Evolutionary conservation across 1,139 yeast species (phyloP), one percentile per base, ranked within the genome.

Genomic region (Zhuliangozyma parablackwelliae): DNA sequence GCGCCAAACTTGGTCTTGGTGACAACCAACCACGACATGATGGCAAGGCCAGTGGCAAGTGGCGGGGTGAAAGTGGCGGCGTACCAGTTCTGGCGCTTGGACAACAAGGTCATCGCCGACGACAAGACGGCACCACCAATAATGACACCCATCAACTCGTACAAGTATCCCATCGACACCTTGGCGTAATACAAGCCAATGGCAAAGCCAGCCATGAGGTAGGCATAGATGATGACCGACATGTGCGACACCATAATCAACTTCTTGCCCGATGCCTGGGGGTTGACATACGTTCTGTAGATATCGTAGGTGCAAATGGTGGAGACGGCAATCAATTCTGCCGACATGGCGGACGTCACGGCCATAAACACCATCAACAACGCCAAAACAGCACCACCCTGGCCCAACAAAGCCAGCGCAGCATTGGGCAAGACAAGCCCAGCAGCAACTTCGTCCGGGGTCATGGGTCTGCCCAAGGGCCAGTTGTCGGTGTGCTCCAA

Each of bases 361-460:
- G 89, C 87, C 88, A 87, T 84, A 61, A 88, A 88, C 10, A 87
- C 76, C 66, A 89, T 65, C 30, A 89, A 58, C 41, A 88, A 69
- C 5, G 90, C 72, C 28, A 89, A 87, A 28, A 78, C 87, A 8
- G 95, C 95, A 44, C 96, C 96, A 42, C 92, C 87, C 48, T 73
- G 81, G 33, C 96, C 96, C 55, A 89, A 69, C 35, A 89, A 63
- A 1, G 95, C 88, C 23, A 80, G 82, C 1, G 96, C 94, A 21
- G 95, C 94, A 46, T 84, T 81, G 10, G 96, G 96, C 34, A 89
- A 69, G 3, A 83, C 94, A 41, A 88, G 67, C 31, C 96, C 96
- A 25, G 90, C 82, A 47, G 77, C 68, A 29, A 87, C 88, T 53
- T 86, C 89, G 21, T 70, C 82, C 8, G 81, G 44, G 20, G 82